phyloP scores from a whole-genome alignment of 164 flowering plant species.

The Annona cherimola region DNA sequence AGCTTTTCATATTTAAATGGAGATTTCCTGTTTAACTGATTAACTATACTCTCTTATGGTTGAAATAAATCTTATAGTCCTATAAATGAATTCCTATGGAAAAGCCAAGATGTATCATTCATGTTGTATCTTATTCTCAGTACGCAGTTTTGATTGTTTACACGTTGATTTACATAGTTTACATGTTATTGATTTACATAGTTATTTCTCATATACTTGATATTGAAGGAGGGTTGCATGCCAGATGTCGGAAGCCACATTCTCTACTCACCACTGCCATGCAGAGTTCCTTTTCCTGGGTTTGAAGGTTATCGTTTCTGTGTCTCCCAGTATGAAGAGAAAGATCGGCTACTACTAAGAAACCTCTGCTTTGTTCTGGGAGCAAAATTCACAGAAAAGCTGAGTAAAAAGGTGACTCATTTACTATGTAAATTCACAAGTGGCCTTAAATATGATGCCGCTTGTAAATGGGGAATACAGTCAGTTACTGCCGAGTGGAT shows the following conservation, averaged over 20 bases:
- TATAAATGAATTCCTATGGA: neutral
- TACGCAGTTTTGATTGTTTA: neutral
- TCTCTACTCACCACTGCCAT: constrained; percentile 86
- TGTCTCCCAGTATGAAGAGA: constrained; percentile 85
- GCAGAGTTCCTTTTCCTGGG: constrained; percentile 76
- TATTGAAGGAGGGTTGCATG: constrained; percentile 70
- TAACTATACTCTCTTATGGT: neutral
- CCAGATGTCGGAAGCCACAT: constrained; percentile 75
- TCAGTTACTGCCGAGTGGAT: constrained; percentile 83
- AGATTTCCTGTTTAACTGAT: too few species aligned
- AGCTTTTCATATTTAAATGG: too few species aligned
- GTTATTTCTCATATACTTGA: constrained; percentile 8
- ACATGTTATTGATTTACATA: constrained; percentile 1
- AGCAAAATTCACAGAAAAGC: constrained; percentile 61
- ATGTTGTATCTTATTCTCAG: neutral
- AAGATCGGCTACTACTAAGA: constrained; percentile 64
- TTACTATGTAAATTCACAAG: constrained; percentile 71
- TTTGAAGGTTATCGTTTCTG: constrained; percentile 68
- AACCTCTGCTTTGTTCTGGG: constrained; percentile 87
- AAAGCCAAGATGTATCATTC: neutral
- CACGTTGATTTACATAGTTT: neutral
- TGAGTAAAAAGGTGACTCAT: constrained; percentile 78
- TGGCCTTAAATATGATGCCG: constrained; percentile 85
- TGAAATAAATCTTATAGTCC: neutral
- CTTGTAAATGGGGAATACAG: constrained; percentile 74